Conservation (phyloP, 1,284 basidiomycete genomes). For the Cryptococcus depauperatus region DNA sequence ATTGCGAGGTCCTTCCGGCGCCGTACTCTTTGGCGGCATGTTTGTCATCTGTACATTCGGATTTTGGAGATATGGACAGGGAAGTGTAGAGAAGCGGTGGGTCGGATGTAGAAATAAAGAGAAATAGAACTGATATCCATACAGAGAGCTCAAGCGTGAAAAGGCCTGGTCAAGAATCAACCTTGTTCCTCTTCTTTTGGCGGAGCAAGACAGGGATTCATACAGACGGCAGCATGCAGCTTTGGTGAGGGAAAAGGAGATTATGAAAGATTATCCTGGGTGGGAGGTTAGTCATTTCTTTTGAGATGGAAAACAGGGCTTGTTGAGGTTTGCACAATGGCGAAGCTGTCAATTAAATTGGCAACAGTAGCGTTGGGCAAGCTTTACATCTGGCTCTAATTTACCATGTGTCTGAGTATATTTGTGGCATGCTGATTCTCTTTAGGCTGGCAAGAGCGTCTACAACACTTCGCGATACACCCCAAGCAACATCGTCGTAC, state of each 20-base stretch:
- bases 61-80: slow-evolving; percentile 83
- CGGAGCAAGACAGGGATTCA: slow-evolving; percentile 85
- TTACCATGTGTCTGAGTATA: no score
- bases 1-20: slow-evolving; percentile 78
- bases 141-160: slow-evolving; percentile 81
- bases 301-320: neutral
- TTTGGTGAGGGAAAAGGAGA: slow-evolving; percentile 70
- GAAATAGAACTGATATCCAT: neutral
- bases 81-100: slow-evolving; percentile 87
- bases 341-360: neutral
- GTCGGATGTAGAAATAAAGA: slow-evolving; percentile 31
- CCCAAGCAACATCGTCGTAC: slow-evolving; percentile 50
- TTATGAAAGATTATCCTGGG: slow-evolving; percentile 90
- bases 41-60: slow-evolving; percentile 80
- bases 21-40: slow-evolving; percentile 76
- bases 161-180: slow-evolving; percentile 94
- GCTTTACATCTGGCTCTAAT: no score
- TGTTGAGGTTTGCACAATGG: neutral
- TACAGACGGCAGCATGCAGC: slow-evolving; percentile 78
- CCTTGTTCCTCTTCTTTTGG: slow-evolving; percentile 81
- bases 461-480: slow-evolving; percentile 79
- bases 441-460: slow-evolving; percentile 66
- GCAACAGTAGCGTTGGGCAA: neutral
- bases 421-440: no score
- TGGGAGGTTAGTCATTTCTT: slow-evolving; percentile 73